Base-by-base conservation (phyloP, 192 early-diverging fungal genomes). In the Geranomyces variabilis region DNA sequence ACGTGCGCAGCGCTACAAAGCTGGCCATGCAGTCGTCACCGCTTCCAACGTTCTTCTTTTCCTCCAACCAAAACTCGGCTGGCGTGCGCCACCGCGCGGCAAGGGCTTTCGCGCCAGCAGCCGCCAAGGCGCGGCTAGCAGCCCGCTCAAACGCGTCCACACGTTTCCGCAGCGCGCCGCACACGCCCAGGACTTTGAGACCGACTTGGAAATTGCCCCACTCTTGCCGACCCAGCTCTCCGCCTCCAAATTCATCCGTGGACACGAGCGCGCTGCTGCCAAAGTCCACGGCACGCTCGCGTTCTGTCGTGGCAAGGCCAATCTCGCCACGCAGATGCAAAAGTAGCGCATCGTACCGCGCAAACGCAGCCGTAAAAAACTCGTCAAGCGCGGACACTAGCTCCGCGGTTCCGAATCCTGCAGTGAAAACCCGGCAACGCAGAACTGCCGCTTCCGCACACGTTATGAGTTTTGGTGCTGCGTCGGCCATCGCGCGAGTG, bases 141-240 rank as follows among this genome's bases (percentile, higher is more conserved):
- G 22, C 6, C 4, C 62, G 44, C 44, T 87, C 83, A 33, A 87
- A 79, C 1, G 58, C 66, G 8, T 63, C 75, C 9, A 90, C 65
- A 12, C 77, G 66, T 19, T 79, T 69, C n/a, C 71, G 61, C 26
- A 89, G 43, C 1, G 69, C 60, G 24, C 76, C 73, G 59, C 87
- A 86, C 2, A 88, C 67, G 15, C 78, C 87, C 66, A 92, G 77
- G 17, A 90, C 43, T 30, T 82, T 75, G 26, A 91, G 74, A n/a
- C 87, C 91, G 51, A 87, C 75, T 48, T 91, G 89, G 74, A 92
- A 92, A 41, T 77, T 76, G 0, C 79, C 75, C 70, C 90, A 85
- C 41, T 90, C 88, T 30, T 84, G 83, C 24, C 82, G 63, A 29
- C 76, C 82, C 45, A 75, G 63, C 10, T 77, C 79, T 46, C 82